These are phyloP conservation scores for Suillus ampliporus DNA, from an alignment of 768 basidiomycete genomes.

Conservation along the genomic window DNA sequence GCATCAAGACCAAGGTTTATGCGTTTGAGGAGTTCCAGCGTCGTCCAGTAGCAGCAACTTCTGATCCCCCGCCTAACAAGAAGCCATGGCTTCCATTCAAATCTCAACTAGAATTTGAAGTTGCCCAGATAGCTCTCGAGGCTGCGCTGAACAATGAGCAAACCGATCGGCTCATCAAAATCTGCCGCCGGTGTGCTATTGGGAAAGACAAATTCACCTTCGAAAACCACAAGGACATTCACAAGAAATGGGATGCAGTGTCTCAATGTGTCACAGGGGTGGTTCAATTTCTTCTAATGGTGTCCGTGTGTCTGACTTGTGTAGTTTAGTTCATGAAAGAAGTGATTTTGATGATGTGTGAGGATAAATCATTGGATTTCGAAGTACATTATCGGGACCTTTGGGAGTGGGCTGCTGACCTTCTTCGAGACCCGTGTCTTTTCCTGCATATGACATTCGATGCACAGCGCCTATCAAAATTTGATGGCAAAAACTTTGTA, in stretches of 20 bases:
- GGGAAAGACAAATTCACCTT: conserved; percentile 22
- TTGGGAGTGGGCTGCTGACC: conserved; percentile 34
- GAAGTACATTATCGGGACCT: conserved; percentile 28
- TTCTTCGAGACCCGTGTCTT: conserved; percentile 33
- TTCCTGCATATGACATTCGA: conserved; percentile 36
- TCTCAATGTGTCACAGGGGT: conserved; percentile 14
- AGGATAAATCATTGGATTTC: conserved; percentile 14
- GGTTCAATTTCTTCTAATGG: conserved; percentile 6
- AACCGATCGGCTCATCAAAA: conserved; percentile 24
- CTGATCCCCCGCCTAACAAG: not conserved
- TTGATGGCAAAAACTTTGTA: conserved; percentile 32
- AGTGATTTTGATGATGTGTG: conserved; percentile 24
- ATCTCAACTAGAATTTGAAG: conserved; percentile 34
- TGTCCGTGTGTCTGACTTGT: not conserved
- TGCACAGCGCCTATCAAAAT: conserved; percentile 35
- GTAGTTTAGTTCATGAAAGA: conserved; percentile 17
- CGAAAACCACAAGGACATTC: conserved; percentile 23
- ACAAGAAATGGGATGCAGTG: conserved; percentile 25
- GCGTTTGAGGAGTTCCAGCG: not conserved
- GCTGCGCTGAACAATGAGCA: conserved; percentile 24
- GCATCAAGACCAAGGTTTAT: not conserved
- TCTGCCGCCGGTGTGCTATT: conserved; percentile 15
- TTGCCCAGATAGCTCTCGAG: conserved; percentile 32
- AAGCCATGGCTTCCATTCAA: conserved; percentile 39
- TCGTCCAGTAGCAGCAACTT: not conserved